Conservation (phyloP, 495 filamentous ascomycete species). For the Penicillium riverlandense region DNA sequence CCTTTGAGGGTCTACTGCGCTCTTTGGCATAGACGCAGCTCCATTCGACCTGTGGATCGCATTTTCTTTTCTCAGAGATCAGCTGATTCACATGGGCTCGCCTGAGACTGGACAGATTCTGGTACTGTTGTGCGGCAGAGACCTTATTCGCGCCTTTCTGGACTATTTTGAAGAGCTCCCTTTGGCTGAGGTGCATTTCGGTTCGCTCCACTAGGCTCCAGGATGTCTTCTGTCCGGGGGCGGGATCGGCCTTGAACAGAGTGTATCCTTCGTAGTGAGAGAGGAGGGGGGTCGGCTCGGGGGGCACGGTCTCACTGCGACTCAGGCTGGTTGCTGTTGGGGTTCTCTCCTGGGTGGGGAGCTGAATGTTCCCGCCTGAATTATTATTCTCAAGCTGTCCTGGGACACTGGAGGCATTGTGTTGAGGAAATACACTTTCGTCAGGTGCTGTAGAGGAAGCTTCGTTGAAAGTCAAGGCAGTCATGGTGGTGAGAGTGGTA, state of each 20-base stretch:
- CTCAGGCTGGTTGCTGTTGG: neutral
- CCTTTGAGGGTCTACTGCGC: constrained; percentile 14
- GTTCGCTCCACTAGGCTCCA: constrained; percentile 25
- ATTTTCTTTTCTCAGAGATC: constrained; percentile 21
- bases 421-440: too few relatives aligned
- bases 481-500: constrained; percentile 6
- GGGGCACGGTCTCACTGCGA: too few relatives aligned
- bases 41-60: constrained; percentile 24
- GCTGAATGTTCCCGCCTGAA: neutral
- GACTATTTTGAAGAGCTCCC: constrained; percentile 21
- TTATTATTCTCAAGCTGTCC: neutral
- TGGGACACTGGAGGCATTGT: too few relatives aligned
- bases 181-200: constrained; percentile 22
- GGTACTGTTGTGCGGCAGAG: constrained; percentile 23
- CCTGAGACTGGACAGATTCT: constrained; percentile 16
- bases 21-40: constrained; percentile 32
- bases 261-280: constrained; percentile 24
- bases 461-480: neutral
- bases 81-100: constrained; percentile 28
- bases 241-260: constrained; percentile 26
- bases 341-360: neutral
- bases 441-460: too few relatives aligned
- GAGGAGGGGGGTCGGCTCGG: constrained; percentile 1
- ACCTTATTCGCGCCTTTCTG: constrained; percentile 23
- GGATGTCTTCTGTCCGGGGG: constrained; percentile 18